phyloP scores from a whole-genome alignment of 2,329 filamentous ascomycete genomes.

The Amesomyces nigricolor region DNA sequence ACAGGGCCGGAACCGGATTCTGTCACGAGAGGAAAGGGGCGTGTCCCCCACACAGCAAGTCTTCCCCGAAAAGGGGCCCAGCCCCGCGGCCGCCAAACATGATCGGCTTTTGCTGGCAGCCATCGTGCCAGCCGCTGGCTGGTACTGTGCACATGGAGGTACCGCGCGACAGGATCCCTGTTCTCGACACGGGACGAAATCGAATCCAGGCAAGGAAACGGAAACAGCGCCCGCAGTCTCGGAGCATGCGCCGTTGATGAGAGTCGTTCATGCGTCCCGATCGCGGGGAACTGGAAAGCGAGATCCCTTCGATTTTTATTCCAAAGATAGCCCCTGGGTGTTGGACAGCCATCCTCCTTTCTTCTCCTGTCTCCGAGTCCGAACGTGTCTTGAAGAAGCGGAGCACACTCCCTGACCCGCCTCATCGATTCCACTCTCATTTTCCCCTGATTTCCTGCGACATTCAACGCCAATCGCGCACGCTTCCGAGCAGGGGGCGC shows the following conservation, averaged over 20 bases:
- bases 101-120: background rate
- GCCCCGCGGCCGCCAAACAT: background rate
- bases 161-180: background rate
- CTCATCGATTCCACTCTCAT: background rate
- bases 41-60: background rate
- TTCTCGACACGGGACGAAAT: background rate
- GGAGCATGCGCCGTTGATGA: too few relatives aligned
- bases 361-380: background rate
- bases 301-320: too few relatives aligned
- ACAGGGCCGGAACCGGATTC: conserved; percentile 3
- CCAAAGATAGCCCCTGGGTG: too few relatives aligned
- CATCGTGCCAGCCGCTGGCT: background rate
- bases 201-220: background rate
- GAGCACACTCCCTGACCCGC: background rate
- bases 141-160: conserved; percentile 1
- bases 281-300: too few relatives aligned
- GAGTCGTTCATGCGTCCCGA: too few relatives aligned
- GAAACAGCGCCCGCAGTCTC: too few relatives aligned
- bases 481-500: background rate
- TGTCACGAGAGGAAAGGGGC: conserved; percentile 14
- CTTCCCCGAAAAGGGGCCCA: conserved; percentile 5
- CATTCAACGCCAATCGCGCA: background rate
- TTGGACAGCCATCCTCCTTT: too few relatives aligned
- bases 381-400: too few relatives aligned
- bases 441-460: background rate